A percentile compares a stretch with the other conserved stretches of the same genome.
These are phyloP conservation scores for Jimgerdemannia flammicorona DNA, from an alignment of 192 early-diverging fungal species.

Conservation along the genomic window DNA sequence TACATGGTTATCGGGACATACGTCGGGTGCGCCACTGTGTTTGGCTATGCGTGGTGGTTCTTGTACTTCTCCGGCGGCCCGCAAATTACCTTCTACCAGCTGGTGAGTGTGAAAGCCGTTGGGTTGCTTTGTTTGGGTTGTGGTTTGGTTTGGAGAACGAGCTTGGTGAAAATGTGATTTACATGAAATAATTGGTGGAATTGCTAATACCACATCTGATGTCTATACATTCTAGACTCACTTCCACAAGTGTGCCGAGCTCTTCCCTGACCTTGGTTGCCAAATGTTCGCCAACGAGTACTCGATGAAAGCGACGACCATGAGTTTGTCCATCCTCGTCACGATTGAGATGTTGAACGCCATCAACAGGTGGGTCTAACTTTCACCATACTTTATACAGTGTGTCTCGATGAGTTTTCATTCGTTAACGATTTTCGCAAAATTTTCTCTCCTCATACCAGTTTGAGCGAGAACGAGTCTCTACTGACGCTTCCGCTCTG, in stretches of 20 bases:
- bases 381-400: no score
- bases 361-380: conserved; percentile 73
- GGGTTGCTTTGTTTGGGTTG: no score
- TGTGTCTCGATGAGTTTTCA: no score
- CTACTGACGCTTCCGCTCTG: conserved; percentile 89
- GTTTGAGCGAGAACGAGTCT: conserved; percentile 91
- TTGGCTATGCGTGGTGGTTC: conserved; percentile 99
- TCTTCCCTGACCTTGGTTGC: conserved; percentile 93
- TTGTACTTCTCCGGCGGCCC: conserved; percentile 91
- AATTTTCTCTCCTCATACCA: conserved; percentile 6
- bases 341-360: conserved; percentile 99
- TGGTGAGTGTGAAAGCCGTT: conserved; percentile 54
- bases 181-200: no score
- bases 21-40: conserved; percentile 90
- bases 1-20: conserved; percentile 91
- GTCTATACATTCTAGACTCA: conserved; percentile 66
- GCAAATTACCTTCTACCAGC: conserved; percentile 81
- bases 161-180: no score
- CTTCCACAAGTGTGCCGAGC: conserved; percentile 85
- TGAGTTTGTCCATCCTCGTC: conserved; percentile 93
- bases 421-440: conserved; percentile 5
- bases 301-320: conserved; percentile 87
- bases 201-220: no score
- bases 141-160: no score
- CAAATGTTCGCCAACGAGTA: conserved; percentile 80